Conservation (phyloP, 148 eudicot species). For the Rhododendron ovatum region DNA sequence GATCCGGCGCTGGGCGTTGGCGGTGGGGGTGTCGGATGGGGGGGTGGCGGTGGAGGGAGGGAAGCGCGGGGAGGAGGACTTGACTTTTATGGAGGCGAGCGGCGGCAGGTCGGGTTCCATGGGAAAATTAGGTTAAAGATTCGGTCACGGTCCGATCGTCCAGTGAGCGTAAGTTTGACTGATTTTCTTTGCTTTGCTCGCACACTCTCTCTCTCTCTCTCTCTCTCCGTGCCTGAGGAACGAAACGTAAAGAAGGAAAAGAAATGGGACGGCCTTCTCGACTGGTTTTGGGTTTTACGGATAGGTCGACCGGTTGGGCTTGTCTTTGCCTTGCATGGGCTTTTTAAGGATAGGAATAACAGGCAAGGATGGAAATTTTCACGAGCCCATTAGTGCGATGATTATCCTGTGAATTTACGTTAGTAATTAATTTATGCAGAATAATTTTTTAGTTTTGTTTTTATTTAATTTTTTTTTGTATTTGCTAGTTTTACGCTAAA, state of each 20-base stretch:
- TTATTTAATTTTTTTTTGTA: too few relatives aligned
- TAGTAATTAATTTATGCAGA: too few relatives aligned
- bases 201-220: background rate
- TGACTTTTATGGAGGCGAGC: slow-evolving; percentile 50
- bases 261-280: background rate
- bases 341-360: background rate
- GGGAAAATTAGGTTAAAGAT: slow-evolving; percentile 1
- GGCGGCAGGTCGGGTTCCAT: slow-evolving; percentile 36
- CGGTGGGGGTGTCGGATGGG: slow-evolving; percentile 58
- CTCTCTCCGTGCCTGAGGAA: background rate
- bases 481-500: too few relatives aligned
- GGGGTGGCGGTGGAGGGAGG: slow-evolving; percentile 15
- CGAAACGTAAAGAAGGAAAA: background rate
- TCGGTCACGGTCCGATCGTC: background rate
- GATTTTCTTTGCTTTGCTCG: background rate
- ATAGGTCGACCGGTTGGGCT: background rate
- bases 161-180: background rate
- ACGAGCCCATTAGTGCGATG: too few relatives aligned
- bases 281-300: background rate
- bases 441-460: too few relatives aligned
- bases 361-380: too few relatives aligned
- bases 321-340: background rate
- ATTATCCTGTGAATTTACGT: too few relatives aligned
- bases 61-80: slow-evolving; percentile 42
- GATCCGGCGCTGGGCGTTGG: slow-evolving; percentile 70